Conservation (phyloP, 1,139 yeast species). For the Yamadazyma atmosphaerica region DNA sequence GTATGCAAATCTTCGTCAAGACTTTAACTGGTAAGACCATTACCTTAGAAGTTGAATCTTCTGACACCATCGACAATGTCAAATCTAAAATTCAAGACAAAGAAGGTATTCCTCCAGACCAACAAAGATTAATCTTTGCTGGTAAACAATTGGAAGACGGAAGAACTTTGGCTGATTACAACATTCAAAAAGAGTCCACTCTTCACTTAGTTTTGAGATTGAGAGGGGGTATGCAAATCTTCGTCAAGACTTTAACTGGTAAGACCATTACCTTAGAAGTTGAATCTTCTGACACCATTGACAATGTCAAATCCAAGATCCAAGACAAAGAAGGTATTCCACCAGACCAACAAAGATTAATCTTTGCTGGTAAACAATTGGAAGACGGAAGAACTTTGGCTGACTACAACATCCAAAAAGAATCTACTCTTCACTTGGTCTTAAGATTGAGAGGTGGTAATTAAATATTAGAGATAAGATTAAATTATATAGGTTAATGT, state of each 20-base stretch:
- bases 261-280: constrained; percentile 71
- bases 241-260: constrained; percentile 63
- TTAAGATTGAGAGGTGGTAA: constrained; percentile 67
- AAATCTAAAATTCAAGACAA: constrained; percentile 97
- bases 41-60: constrained; percentile 34
- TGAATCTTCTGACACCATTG: constrained; percentile 73
- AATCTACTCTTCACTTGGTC: constrained; percentile 58
- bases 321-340: constrained; percentile 57
- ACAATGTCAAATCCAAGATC: constrained; percentile 57
- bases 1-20: constrained; percentile 98
- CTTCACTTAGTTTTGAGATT: constrained; percentile 95
- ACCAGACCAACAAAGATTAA: constrained; percentile 56
- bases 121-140: constrained; percentile 96
- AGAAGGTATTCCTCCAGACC: constrained; percentile 98
- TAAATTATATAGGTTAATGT: constrained; percentile 1
- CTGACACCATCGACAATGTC: constrained; percentile 67
- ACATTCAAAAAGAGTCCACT: constrained; percentile 59
- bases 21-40: constrained; percentile 95
- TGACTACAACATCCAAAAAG: constrained; percentile 68
- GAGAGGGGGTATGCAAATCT: constrained; percentile 91
- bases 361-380: constrained; percentile 60
- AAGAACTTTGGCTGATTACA: constrained; percentile 59
- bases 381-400: constrained; percentile 70
- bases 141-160: constrained; percentile 99
- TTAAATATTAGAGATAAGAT: constrained; percentile 2